Base-by-base conservation (phyloP, 2,329 filamentous ascomycete genomes). In the Colletotrichum eremochloae region DNA sequence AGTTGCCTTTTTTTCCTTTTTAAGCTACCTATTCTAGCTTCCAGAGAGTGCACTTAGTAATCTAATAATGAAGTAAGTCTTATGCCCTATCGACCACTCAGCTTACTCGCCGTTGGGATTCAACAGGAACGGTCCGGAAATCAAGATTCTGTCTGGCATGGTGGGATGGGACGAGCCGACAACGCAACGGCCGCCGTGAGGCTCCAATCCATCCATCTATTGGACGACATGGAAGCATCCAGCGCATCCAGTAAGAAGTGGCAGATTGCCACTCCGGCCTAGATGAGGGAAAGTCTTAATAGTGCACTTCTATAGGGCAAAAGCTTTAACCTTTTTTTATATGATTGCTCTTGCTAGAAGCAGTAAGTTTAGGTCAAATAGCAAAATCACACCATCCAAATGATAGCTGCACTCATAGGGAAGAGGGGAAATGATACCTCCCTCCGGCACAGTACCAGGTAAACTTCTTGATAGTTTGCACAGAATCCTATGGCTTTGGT, bases 391-490 rank as follows among this genome's bases (percentile, higher is more conserved):
- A 44, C 15, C 18, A 5, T 15, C 40, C 3, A 42, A 8, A 42
- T 24, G 24, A 24, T 42, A 15, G 5, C 11, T 3, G 1, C 11
- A 14, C 38, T 4, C 9, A 40, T 8, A 3, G 18, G 9, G 15
- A 15, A 64, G 38, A 53, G 36, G 15, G 29, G 46, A 38, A 36
- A 31, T 5, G 4, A 1, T 42, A 44, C 15, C 8, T 50, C 14
- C 7, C 1, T 5, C 15, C 29, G 24, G 24, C 24, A 31, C 5
- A 14, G 38, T 6, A 11, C 9, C 6, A 52, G 57, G 57, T 58
- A 71, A 68, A 44, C 50, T 46, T 71, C 36, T 63, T 68, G 2
- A 12, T 31, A n/a, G 48, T 52, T 36, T 63, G 57, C 42, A 50
- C 33, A n/a, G 50, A 33, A 58, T 57, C 15, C 57, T 11, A 29